A percentile compares a stretch with the other conserved stretches of the same genome.
Conservation (phyloP, 2,329 filamentous ascomycete genomes). For the Exutisphaerella laricina region DNA sequence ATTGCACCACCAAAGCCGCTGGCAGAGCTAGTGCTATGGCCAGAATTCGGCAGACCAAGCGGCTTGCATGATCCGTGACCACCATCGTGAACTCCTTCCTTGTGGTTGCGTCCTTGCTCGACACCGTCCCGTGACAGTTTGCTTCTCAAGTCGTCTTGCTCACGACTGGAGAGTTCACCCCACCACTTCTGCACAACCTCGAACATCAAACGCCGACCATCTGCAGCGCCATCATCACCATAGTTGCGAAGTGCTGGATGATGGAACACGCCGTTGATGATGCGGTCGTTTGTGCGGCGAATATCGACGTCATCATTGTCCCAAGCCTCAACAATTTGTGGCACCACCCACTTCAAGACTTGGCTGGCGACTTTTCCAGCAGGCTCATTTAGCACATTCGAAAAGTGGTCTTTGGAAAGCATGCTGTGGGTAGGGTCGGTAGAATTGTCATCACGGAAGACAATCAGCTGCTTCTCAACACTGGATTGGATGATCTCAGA, state of each 20-base stretch:
- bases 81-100: conserved; percentile 73
- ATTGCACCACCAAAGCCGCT: conserved; percentile 42
- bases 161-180: conserved; percentile 57
- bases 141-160: conserved; percentile 61
- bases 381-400: conserved; percentile 80
- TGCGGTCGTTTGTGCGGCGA: conserved; percentile 64
- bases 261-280: conserved; percentile 77
- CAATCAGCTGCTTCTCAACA: conserved; percentile 74
- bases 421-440: conserved; percentile 89
- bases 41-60: conserved; percentile 67
- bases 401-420: conserved; percentile 94
- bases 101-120: conserved; percentile 73
- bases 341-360: conserved; percentile 75
- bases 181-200: conserved; percentile 79
- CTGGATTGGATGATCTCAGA: conserved; percentile 83
- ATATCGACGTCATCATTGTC: conserved; percentile 70
- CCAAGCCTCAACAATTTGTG: conserved; percentile 82
- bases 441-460: conserved; percentile 72
- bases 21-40: conserved; percentile 33
- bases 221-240: conserved; percentile 63
- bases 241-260: conserved; percentile 73
- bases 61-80: conserved; percentile 82
- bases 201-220: conserved; percentile 75
- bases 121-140: conserved; percentile 78
- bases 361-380: conserved; percentile 76